Conservation (phyloP, 1,139 yeast species). For the Pichia sp. region DNA sequence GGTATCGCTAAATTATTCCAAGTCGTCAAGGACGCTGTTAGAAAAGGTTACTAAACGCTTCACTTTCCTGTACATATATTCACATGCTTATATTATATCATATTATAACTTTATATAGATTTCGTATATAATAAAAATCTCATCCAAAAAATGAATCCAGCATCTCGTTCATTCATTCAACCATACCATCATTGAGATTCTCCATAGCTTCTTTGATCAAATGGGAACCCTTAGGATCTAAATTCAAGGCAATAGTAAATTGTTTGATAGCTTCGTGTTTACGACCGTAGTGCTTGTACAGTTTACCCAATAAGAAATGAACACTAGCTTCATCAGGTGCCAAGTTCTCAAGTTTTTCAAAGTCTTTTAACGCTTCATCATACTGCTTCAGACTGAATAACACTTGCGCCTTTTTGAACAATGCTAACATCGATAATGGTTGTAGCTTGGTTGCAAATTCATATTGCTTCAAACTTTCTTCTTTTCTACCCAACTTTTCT, state of each 20-base stretch:
- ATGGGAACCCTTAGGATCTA: slow-evolving; percentile 94
- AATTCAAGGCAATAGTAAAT: slow-evolving; percentile 83
- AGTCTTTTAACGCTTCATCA: slow-evolving; percentile 68
- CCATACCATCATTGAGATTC: slow-evolving; percentile 30
- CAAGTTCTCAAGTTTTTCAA: slow-evolving; percentile 65
- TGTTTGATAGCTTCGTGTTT: slow-evolving; percentile 79
- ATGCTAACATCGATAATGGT: slow-evolving; percentile 82
- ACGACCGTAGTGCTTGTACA: slow-evolving; percentile 75
- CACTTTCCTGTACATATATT: slow-evolving; percentile 3
- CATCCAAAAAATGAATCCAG: no score
- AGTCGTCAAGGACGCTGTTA: slow-evolving; percentile 49
- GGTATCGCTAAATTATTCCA: slow-evolving; percentile 47
- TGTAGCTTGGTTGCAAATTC: slow-evolving; percentile 82
- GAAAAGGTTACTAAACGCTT: slow-evolving; percentile 45
- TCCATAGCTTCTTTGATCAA: slow-evolving; percentile 85
- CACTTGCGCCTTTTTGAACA: slow-evolving; percentile 86
- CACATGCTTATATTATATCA: neutral
- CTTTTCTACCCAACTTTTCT: slow-evolving; percentile 69
- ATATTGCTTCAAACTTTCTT: slow-evolving; percentile 78
- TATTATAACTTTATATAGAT: neutral
- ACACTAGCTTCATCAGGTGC: slow-evolving; percentile 97
- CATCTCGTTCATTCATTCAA: neutral
- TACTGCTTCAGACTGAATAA: slow-evolving; percentile 70
- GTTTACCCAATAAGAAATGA: slow-evolving; percentile 84
- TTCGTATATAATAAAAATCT: neutral